A percentile compares a stretch with the other conserved stretches of the same genome.
These are phyloP conservation scores for Diaporthe sp. DNA, from an alignment of 2,329 filamentous ascomycete genomes.

Conservation along the genomic window DNA sequence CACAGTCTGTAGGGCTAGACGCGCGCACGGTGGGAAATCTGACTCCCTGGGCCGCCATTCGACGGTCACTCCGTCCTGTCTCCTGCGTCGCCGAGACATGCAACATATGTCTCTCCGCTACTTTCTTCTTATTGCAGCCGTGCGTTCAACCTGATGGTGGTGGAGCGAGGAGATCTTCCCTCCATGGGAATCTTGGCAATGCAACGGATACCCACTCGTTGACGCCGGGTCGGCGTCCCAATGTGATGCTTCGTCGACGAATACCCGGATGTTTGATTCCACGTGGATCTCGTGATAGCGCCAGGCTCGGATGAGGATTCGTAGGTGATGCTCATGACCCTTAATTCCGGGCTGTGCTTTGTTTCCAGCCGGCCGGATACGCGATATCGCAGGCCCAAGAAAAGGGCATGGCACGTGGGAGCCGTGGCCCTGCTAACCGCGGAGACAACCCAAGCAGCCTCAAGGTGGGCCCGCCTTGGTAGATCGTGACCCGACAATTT, in stretches of 20 bases:
- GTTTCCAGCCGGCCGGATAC: background rate
- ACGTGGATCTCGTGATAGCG: conserved; percentile 13
- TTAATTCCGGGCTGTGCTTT: background rate
- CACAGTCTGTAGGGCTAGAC: background rate
- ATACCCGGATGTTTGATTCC: background rate
- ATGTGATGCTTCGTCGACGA: background rate
- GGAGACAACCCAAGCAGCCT: background rate
- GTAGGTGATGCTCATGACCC: background rate
- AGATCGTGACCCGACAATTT: conserved; percentile 21
- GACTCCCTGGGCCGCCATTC: conserved; percentile 23
- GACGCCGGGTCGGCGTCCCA: background rate
- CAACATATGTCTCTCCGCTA: conserved; percentile 30
- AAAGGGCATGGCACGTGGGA: conserved; percentile 5
- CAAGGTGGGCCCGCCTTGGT: background rate
- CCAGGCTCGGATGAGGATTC: background rate
- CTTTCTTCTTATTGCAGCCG: conserved; percentile 16
- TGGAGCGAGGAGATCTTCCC: background rate
- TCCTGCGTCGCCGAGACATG: conserved; percentile 29
- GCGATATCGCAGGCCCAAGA: background rate
- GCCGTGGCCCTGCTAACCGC: background rate
- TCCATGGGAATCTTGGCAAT: conserved; percentile 8
- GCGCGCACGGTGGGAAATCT: conserved; percentile 4
- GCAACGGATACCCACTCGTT: conserved; percentile 9
- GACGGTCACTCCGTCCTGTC: conserved; percentile 19
- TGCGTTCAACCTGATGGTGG: background rate